These are phyloP conservation scores for Gloeopeniophorella convolvens DNA, from an alignment of 768 basidiomycete genomes.

Conservation along the genomic window DNA sequence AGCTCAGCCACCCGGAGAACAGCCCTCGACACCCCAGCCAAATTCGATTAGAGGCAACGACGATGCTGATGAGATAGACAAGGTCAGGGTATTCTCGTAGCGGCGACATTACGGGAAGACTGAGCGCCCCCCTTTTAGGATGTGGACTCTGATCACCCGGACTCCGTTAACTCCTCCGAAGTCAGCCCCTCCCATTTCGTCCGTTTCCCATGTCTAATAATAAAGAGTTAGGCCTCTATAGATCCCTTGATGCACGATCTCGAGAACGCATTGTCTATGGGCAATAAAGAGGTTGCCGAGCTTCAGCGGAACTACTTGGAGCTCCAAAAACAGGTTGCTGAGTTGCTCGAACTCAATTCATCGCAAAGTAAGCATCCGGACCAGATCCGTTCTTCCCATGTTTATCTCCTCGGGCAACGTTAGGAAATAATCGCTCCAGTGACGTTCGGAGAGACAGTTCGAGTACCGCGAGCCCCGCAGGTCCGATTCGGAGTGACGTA, in stretches of 20 bases:
- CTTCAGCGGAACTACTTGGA: constrained; percentile 7
- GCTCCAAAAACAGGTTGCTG: constrained; percentile 1
- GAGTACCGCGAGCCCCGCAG: neutral
- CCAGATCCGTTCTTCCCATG: no score
- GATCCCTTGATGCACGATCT: constrained; percentile 9
- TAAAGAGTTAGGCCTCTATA: neutral
- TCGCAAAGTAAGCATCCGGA: neutral
- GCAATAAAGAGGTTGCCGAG: constrained; percentile 12
- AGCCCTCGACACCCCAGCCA: no score
- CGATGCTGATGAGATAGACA: no score
- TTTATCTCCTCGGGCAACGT: no score
- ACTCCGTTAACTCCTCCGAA: constrained; percentile 1
- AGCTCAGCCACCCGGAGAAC: neutral
- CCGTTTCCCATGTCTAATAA: neutral
- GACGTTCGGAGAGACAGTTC: neutral
- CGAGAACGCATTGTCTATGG: constrained; percentile 10
- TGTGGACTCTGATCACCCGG: no score
- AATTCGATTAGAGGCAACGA: no score
- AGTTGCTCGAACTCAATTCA: neutral
- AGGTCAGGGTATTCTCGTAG: no score
- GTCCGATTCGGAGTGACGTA: constrained; percentile 2
- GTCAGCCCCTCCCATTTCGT: neutral
- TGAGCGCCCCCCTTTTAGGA: no score
- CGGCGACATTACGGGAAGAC: no score
- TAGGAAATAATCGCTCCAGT: neutral